A percentile compares a stretch with the other conserved stretches of the same genome.
Conservation (phyloP, 768 basidiomycete genomes). For the Psilocybe sp. region DNA sequence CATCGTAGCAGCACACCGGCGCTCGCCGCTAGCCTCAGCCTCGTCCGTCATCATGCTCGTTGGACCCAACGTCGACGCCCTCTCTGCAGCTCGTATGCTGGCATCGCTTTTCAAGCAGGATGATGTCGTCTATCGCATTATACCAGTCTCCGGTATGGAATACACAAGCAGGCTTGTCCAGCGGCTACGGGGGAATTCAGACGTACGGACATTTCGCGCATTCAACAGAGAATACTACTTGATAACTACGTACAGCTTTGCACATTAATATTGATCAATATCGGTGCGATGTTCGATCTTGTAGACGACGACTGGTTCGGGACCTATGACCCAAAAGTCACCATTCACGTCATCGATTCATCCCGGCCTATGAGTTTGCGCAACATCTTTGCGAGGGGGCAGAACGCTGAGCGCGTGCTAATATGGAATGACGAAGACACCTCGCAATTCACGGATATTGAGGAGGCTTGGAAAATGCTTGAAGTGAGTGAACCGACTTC, state of each 20-base stretch:
- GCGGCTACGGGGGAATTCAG: conserved; percentile 62
- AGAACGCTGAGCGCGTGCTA: conserved; percentile 68
- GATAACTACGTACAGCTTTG: conserved; percentile 55
- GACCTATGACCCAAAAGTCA: conserved; percentile 57
- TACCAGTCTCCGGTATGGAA: conserved; percentile 83
- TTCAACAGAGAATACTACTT: background rate
- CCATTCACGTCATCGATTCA: conserved; percentile 93
- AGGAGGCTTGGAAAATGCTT: conserved; percentile 81
- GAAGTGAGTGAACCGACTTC: conserved; percentile 46
- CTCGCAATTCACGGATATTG: conserved; percentile 64
- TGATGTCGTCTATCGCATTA: conserved; percentile 86
- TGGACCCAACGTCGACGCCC: conserved; percentile 87
- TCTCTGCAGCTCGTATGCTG: conserved; percentile 90
- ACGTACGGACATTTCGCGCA: conserved; percentile 40
- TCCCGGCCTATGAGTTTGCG: conserved; percentile 85
- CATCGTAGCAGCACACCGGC: conserved; percentile 70
- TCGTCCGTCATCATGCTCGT: conserved; percentile 85
- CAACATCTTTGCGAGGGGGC: conserved; percentile 75
- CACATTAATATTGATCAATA: conserved; percentile 87
- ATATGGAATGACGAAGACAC: conserved; percentile 93
- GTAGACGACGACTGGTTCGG: conserved; percentile 76
- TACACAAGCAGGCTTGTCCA: conserved; percentile 67
- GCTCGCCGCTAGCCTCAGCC: conserved; percentile 73
- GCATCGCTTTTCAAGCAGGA: conserved; percentile 89
- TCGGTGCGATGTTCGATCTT: conserved; percentile 87